These are phyloP conservation scores for Silybum marianum DNA, from an alignment of 129 eudicot species.

Conservation along the genomic window DNA sequence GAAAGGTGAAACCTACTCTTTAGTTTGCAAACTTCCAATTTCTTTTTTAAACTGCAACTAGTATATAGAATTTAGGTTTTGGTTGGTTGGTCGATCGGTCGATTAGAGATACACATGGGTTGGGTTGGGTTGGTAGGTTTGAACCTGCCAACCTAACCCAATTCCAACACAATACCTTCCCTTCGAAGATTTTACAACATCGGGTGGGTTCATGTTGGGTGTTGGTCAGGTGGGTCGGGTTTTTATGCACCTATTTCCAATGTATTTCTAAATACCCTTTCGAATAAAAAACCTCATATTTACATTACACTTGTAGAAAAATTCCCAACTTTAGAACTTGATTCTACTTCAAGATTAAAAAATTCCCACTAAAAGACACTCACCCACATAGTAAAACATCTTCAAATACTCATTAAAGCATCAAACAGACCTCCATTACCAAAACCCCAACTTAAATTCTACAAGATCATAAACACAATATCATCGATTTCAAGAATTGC, in stretches of 20 bases:
- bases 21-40: too few relatives aligned
- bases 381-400: neutral
- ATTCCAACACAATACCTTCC: neutral
- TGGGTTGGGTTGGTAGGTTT: too few relatives aligned
- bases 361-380: neutral
- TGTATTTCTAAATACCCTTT: neutral
- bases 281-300: neutral
- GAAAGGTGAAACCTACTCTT: too few relatives aligned
- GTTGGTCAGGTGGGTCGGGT: neutral
- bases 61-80: too few relatives aligned
- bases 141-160: too few relatives aligned
- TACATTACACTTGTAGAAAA: neutral
- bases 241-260: neutral
- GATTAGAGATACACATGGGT: too few relatives aligned
- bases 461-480: neutral
- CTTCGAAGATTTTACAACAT: neutral
- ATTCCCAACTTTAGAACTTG: neutral
- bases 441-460: neutral
- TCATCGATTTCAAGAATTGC: conserved; percentile 7
- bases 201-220: neutral
- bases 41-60: too few relatives aligned
- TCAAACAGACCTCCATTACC: neutral
- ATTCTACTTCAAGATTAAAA: neutral
- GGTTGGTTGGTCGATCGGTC: too few relatives aligned
- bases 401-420: conserved; percentile 1